phyloP scores from a whole-genome alignment of 169 alveolate species.

The Plasmodium vivax region DNA sequence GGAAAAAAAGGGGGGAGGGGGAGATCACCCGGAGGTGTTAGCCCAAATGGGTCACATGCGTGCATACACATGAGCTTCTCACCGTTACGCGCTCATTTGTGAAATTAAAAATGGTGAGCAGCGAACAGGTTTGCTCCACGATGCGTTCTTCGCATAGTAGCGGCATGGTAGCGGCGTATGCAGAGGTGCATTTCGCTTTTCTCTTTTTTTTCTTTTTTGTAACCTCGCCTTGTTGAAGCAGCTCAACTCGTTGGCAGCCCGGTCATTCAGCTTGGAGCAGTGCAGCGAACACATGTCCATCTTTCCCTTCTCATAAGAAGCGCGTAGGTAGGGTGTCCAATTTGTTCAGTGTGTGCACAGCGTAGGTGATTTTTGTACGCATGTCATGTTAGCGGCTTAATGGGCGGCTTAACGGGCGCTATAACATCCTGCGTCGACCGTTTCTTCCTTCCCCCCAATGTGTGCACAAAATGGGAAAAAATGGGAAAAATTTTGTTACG shows the following conservation, averaged over 20 bases:
- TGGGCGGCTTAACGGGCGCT: neutral
- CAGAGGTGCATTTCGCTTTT: neutral
- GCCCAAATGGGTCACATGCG: neutral
- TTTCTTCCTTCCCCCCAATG: neutral
- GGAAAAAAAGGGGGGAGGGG: neutral
- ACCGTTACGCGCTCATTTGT: neutral
- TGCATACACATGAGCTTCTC: neutral
- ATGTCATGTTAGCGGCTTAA: neutral
- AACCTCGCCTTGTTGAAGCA: slow-evolving; percentile 22
- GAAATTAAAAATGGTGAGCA: neutral
- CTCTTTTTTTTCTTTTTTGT: neutral
- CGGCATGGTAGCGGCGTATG: too few species aligned
- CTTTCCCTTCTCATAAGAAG: neutral
- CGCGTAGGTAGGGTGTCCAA: neutral
- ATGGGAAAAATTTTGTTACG: neutral
- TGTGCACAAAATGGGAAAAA: neutral
- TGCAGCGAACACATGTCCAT: slow-evolving; percentile 43
- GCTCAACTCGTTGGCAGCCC: slow-evolving; percentile 26
- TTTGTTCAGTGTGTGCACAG: neutral
- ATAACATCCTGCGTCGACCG: neutral
- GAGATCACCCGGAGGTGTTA: neutral
- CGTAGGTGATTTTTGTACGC: neutral
- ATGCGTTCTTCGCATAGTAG: neutral
- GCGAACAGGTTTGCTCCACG: neutral
- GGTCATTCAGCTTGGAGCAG: slow-evolving; percentile 3